These are phyloP conservation scores for Thinopyrum obtusiflorum DNA, from an alignment of 202 grass and related monocot genomes.

Conservation along the genomic window DNA sequence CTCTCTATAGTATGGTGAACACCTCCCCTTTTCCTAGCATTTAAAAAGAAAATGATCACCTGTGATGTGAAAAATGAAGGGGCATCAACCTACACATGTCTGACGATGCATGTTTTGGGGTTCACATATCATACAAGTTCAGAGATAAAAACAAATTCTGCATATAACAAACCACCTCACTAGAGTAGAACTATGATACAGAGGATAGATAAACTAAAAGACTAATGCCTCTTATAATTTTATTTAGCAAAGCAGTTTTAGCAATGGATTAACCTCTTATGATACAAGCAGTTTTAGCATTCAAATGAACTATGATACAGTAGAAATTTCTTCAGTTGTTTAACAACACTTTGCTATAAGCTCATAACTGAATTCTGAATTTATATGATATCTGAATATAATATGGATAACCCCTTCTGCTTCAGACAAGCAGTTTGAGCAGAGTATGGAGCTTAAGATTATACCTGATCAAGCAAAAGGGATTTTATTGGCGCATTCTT, in stretches of 20 bases:
- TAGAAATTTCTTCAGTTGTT: neutral
- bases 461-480: constrained; percentile 79
- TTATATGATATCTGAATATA: neutral
- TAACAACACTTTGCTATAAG: neutral
- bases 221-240: neutral
- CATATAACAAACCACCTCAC: neutral
- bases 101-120: too few relatives aligned
- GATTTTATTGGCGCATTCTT: constrained; percentile 64
- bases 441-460: neutral
- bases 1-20: too few relatives aligned
- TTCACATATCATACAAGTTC: too few relatives aligned
- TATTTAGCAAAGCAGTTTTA: neutral
- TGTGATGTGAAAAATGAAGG: too few relatives aligned
- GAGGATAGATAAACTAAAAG: neutral
- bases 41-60: too few relatives aligned
- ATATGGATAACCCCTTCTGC: neutral
- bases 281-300: neutral
- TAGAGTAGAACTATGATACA: neutral
- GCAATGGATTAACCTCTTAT: too few relatives aligned
- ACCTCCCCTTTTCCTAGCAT: too few relatives aligned
- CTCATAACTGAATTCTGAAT: neutral
- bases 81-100: too few relatives aligned
- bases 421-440: neutral
- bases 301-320: too few relatives aligned
- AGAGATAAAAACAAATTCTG: too few relatives aligned